These are phyloP conservation scores for Periglandula ipomoeae DNA, from an alignment of 2,329 filamentous ascomycete genomes.

Conservation along the genomic window DNA sequence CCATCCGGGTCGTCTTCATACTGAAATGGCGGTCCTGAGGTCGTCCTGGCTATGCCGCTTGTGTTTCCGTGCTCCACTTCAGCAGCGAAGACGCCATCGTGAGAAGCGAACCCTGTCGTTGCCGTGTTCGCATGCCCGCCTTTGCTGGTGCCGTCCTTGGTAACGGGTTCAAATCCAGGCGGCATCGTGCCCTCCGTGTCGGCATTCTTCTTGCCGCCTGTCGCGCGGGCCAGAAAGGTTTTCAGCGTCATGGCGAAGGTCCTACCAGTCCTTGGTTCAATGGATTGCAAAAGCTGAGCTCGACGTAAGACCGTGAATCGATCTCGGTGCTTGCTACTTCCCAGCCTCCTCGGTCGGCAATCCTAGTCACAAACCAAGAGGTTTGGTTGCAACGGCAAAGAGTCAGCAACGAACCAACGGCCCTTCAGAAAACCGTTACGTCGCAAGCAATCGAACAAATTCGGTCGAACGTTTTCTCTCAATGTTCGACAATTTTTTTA, in stretches of 20 bases:
- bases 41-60: not conserved
- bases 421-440: too few species aligned
- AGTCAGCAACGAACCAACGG: too few species aligned
- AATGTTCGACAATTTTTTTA: too few species aligned
- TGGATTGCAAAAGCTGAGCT: too few species aligned
- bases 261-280: too few species aligned
- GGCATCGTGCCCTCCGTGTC: not conserved
- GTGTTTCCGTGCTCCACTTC: not conserved
- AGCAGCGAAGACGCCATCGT: not conserved
- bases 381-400: too few species aligned
- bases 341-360: too few species aligned
- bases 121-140: not conserved
- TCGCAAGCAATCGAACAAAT: too few species aligned
- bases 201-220: not conserved
- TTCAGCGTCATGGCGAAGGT: not conserved
- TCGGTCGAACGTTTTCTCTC: too few species aligned
- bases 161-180: not conserved
- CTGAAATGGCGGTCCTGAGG: not conserved
- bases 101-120: not conserved
- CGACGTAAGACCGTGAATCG: too few species aligned
- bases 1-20: slow-evolving; percentile 18
- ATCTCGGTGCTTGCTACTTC: too few species aligned
- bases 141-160: not conserved
- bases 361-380: too few species aligned
- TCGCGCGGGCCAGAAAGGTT: not conserved